A percentile compares a stretch with the other conserved stretches of the same genome.
Evolutionary conservation across 768 basidiomycete species (phyloP).

Genomic region (Vishniacozyma victoriae): DNA sequence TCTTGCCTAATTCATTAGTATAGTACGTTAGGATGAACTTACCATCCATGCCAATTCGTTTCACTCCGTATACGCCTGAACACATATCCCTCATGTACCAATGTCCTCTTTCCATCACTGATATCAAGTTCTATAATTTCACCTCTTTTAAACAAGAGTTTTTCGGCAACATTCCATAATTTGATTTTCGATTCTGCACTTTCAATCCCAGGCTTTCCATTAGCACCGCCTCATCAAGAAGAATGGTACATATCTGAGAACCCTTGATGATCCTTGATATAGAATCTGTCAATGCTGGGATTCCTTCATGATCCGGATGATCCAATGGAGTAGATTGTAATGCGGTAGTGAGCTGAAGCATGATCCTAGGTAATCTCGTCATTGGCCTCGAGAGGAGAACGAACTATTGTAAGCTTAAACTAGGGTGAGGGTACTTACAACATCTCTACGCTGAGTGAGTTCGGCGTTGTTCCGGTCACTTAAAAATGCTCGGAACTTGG

Average conservation of each 20-base stretch:
- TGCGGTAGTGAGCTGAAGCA: conserved; percentile 66
- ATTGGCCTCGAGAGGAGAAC: conserved; percentile 74
- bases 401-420: conserved; percentile 15
- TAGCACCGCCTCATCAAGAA: background rate
- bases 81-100: conserved; percentile 64
- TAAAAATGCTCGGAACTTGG: conserved; percentile 62
- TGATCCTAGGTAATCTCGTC: conserved; percentile 76
- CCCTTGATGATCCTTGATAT: conserved; percentile 70
- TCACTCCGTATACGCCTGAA: conserved; percentile 61
- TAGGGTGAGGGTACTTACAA: conserved; percentile 46
- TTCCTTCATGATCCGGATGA: conserved; percentile 72
- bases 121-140: conserved; percentile 67
- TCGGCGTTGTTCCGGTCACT: conserved; percentile 25
- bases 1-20: conserved; percentile 28
- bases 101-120: conserved; percentile 61
- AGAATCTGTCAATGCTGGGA: conserved; percentile 66
- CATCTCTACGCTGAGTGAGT: conserved; percentile 30
- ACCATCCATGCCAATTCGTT: conserved; percentile 64
- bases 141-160: conserved; percentile 64
- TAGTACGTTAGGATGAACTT: background rate
- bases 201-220: conserved; percentile 65
- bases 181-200: conserved; percentile 88
- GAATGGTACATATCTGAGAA: conserved; percentile 48
- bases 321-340: conserved; percentile 57
- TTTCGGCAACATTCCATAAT: conserved; percentile 74